Conservation (phyloP, 1,284 basidiomycete species). For the Heliocybe sulcata region DNA sequence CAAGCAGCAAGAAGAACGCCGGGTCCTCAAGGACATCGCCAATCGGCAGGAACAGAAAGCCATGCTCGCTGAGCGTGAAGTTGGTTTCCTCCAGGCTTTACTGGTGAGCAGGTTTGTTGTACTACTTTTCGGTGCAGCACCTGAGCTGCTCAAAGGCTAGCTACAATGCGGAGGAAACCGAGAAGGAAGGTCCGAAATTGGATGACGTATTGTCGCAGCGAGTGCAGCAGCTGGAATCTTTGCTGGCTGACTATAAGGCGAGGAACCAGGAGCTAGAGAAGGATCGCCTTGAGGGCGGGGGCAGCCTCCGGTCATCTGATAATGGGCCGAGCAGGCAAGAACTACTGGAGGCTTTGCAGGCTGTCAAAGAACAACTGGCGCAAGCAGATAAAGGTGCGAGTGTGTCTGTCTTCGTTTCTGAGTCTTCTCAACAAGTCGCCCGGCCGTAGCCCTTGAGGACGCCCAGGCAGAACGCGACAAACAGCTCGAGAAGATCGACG, state of each 20-base stretch:
- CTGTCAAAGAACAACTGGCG: constrained; percentile 28
- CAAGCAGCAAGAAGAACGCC: constrained; percentile 28
- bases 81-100: constrained; percentile 54
- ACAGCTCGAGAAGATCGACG: constrained; percentile 47
- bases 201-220: constrained; percentile 32
- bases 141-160: constrained; percentile 36
- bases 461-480: constrained; percentile 26
- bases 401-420: neutral
- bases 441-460: constrained; percentile 33
- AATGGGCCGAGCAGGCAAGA: constrained; percentile 25
- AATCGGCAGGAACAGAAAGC: constrained; percentile 37
- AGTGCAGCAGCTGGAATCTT: constrained; percentile 48
- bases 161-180: constrained; percentile 46
- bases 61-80: constrained; percentile 48
- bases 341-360: constrained; percentile 33
- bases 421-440: neutral
- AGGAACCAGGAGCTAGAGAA: constrained; percentile 35
- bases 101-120: constrained; percentile 34
- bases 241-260: constrained; percentile 48
- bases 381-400: constrained; percentile 37
- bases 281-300: constrained; percentile 34
- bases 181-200: constrained; percentile 18
- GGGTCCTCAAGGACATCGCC: constrained; percentile 33
- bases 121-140: neutral
- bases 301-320: constrained; percentile 19